Evolutionary conservation across 2,329 filamentous ascomycete genomes (phyloP).

Genomic region (Aspergillus neoniger): DNA sequence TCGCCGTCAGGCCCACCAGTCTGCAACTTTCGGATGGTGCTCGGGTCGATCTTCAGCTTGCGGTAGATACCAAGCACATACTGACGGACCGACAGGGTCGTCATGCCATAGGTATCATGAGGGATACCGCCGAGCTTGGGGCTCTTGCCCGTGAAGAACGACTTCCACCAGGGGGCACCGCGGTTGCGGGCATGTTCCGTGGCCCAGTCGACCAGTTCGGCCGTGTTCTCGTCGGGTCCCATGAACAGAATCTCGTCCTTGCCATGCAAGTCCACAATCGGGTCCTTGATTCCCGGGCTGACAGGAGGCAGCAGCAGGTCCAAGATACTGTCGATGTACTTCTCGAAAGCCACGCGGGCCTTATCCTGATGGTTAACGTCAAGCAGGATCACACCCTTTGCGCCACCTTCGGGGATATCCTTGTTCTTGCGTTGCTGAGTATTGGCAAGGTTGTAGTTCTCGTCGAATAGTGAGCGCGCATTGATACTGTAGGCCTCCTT

Average conservation of each 20-base stretch:
- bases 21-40: slow-evolving; percentile 87
- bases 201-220: slow-evolving; percentile 97
- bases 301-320: slow-evolving; percentile 86
- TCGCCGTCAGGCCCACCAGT: slow-evolving; percentile 97
- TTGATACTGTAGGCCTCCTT: slow-evolving; percentile 97
- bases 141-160: slow-evolving; percentile 99
- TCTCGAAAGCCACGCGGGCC: slow-evolving; percentile 89
- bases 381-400: slow-evolving; percentile 94
- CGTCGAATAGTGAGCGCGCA: slow-evolving; percentile 91
- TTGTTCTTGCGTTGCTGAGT: slow-evolving; percentile 99
- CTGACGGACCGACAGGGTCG: slow-evolving; percentile 91
- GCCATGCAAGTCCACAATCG: slow-evolving; percentile 91
- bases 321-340: slow-evolving; percentile 98
- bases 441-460: slow-evolving; percentile 97
- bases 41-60: slow-evolving; percentile 86
- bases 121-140: slow-evolving; percentile 94
- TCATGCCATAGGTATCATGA: slow-evolving; percentile 97
- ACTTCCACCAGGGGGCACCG: slow-evolving; percentile 98
- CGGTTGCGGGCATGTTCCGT: slow-evolving; percentile 86
- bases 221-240: slow-evolving; percentile 98
- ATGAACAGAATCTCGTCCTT: slow-evolving; percentile 98
- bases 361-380: slow-evolving; percentile 95
- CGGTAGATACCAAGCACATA: slow-evolving; percentile 97
- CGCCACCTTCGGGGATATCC: slow-evolving; percentile 96
- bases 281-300: slow-evolving; percentile 97